Percentiles rank a stretch among this genome's conserved stretches.
Conservation (phyloP, 1,139 yeast species). For the Taphrina communis region DNA sequence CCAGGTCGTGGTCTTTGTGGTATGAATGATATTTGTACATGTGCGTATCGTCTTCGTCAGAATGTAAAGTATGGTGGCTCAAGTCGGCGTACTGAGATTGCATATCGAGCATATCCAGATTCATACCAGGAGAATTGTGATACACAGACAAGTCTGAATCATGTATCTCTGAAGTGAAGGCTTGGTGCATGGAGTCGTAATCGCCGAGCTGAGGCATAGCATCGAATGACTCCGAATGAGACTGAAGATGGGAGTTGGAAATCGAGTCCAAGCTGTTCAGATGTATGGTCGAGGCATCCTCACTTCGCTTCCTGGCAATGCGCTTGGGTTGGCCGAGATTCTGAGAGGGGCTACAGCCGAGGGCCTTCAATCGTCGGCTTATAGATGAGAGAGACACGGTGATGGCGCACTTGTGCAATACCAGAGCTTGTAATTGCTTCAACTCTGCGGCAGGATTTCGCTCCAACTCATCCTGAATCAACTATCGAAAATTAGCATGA, state of each 20-base stretch:
- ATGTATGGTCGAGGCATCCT: slow-evolving; percentile 7
- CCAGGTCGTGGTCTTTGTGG: slow-evolving; percentile 18
- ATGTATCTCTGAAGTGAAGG: slow-evolving; percentile 17
- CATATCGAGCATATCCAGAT: slow-evolving; percentile 20
- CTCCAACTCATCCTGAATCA: slow-evolving; percentile 23
- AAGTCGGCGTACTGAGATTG: slow-evolving; percentile 9
- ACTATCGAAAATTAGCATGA: not conserved
- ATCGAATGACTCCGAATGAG: slow-evolving; percentile 1
- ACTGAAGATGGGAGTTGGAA: not conserved
- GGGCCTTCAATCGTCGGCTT: slow-evolving; percentile 22
- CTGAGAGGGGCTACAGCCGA: slow-evolving; percentile 27
- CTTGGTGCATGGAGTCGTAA: slow-evolving; percentile 18
- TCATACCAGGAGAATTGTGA: slow-evolving; percentile 11
- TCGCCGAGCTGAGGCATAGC: slow-evolving; percentile 11
- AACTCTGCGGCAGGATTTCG: slow-evolving; percentile 24
- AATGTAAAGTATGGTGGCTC: not conserved
- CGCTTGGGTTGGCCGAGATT: slow-evolving; percentile 16
- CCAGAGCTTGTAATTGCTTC: slow-evolving; percentile 22
- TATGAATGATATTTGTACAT: slow-evolving; percentile 24
- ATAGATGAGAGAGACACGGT: slow-evolving; percentile 22
- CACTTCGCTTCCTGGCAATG: slow-evolving; percentile 15
- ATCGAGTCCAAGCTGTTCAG: not conserved
- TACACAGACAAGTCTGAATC: slow-evolving; percentile 14
- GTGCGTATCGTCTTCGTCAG: slow-evolving; percentile 1
- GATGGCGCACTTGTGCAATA: slow-evolving; percentile 19